These are phyloP conservation scores for Endogone sp. DNA, from an alignment of 192 early-diverging fungal species.

Conservation along the genomic window DNA sequence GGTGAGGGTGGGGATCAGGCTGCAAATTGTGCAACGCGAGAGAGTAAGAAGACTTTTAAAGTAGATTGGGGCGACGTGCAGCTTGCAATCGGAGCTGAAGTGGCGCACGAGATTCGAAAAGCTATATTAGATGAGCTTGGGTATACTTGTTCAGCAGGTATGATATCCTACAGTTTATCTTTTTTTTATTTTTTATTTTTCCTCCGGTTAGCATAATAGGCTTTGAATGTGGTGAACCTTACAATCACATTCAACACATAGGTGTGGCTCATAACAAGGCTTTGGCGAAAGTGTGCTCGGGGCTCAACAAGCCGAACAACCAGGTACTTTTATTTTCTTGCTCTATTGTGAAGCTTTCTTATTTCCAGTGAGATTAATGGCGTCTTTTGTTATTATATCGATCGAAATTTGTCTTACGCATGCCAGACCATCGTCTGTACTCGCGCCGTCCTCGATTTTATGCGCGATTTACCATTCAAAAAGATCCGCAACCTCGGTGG, in stretches of 20 bases:
- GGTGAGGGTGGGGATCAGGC: not conserved
- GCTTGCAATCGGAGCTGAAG: conserved; percentile 65
- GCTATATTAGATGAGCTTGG: conserved; percentile 60
- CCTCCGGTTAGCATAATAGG: not conserved
- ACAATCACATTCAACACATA: not conserved
- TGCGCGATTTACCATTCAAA: conserved; percentile 60
- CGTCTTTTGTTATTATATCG: not conserved
- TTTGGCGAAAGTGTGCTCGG: conserved; percentile 82
- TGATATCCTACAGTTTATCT: not conserved
- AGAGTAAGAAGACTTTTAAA: not conserved
- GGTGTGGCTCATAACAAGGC: conserved; percentile 85
- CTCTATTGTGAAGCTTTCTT: not conserved
- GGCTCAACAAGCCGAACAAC: conserved; percentile 80
- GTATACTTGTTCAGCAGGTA: conserved; percentile 77
- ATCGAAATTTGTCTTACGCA: too few relatives aligned
- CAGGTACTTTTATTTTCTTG: conserved; percentile 42
- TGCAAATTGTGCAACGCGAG: conserved; percentile 6
- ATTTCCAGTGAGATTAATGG: too few relatives aligned
- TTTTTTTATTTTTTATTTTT: conserved; percentile 2
- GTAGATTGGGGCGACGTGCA: conserved; percentile 72
- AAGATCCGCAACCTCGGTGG: conserved; percentile 89
- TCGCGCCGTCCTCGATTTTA: conserved; percentile 49
- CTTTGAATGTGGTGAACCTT: too few relatives aligned
- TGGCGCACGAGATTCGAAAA: conserved; percentile 63
- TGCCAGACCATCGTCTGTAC: conserved; percentile 66